phyloP scores from a whole-genome alignment of 352 stramenopile genomes.

The Pythium periplocum region DNA sequence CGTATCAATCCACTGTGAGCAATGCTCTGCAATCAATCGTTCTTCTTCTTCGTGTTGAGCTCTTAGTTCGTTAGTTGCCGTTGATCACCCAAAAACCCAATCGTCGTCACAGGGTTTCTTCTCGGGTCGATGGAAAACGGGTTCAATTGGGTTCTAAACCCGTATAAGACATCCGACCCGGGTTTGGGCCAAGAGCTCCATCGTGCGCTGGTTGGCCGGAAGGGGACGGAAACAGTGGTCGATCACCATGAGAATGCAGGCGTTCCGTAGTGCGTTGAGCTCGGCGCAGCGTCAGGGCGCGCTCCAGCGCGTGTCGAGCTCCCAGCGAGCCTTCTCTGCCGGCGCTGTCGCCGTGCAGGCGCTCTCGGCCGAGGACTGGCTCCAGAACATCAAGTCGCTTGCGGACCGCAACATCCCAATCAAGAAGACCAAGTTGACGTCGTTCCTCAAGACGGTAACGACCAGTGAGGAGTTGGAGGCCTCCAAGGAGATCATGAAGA shows the following conservation, averaged over 20 bases:
- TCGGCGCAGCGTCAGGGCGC: conserved; percentile 44
- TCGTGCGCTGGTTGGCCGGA: too few relatives aligned
- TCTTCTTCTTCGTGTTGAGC: too few relatives aligned
- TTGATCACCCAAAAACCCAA: too few relatives aligned
- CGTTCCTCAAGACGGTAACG: conserved; percentile 78
- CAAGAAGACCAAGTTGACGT: conserved; percentile 81
- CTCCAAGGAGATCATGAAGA: conserved; percentile 84
- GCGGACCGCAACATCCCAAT: conserved; percentile 73
- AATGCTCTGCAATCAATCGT: too few relatives aligned
- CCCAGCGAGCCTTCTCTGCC: conserved; percentile 26
- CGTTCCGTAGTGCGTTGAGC: conserved; percentile 60
- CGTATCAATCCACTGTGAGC: too few relatives aligned
- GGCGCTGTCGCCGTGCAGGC: conserved; percentile 18
- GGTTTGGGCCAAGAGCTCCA: too few relatives aligned
- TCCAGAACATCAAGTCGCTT: conserved; percentile 72
- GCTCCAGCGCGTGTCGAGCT: conserved; percentile 18
- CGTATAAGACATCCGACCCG: too few relatives aligned
- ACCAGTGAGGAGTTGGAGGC: conserved; percentile 75
- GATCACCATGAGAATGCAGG: conserved; percentile 44
- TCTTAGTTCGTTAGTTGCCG: too few relatives aligned
- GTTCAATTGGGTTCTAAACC: too few relatives aligned
- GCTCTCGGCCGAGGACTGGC: conserved; percentile 67
- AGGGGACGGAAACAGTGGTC: too few relatives aligned
- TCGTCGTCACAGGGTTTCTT: too few relatives aligned
- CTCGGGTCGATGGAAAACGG: too few relatives aligned